phyloP scores from a whole-genome alignment of 2,329 filamentous ascomycete species.

The Tolypocladium ophioglossoides region DNA sequence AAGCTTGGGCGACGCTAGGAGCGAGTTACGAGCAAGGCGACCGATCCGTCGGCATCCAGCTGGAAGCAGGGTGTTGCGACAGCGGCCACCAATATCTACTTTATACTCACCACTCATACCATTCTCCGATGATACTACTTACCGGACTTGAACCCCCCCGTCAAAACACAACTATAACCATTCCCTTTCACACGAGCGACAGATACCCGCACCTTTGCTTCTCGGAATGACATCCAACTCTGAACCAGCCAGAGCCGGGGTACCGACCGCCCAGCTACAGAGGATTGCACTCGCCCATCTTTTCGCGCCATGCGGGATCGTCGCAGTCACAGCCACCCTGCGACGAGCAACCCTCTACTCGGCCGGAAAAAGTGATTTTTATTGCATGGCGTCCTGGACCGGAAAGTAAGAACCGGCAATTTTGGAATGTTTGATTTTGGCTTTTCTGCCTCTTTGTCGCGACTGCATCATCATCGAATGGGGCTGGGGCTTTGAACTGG shows the following conservation, averaged over 20 bases:
- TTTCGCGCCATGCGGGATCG: neutral
- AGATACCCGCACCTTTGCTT: neutral
- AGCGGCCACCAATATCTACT: neutral
- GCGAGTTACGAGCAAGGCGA: slow-evolving; percentile 7
- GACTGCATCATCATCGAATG: neutral
- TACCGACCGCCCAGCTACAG: neutral
- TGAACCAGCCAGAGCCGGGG: neutral
- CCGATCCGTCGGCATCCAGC: neutral
- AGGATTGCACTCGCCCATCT: neutral
- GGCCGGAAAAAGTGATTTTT: neutral
- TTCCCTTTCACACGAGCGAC: neutral
- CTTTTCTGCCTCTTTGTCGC: neutral
- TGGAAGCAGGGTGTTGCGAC: neutral
- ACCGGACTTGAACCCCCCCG: neutral
- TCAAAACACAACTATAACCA: neutral
- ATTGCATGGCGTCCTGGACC: slow-evolving; percentile 1
- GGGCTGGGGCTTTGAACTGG: neutral
- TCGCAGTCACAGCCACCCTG: neutral
- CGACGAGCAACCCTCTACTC: neutral
- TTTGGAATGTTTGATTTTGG: neutral
- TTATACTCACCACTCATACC: neutral
- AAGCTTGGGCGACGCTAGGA: slow-evolving; percentile 29
- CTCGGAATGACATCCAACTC: neutral
- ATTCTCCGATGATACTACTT: neutral
- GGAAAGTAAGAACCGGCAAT: neutral